Evolutionary conservation across 441 rosid species (phyloP), one percentile per base, ranked within the genome.

Genomic region (Biscutella laevigata): DNA sequence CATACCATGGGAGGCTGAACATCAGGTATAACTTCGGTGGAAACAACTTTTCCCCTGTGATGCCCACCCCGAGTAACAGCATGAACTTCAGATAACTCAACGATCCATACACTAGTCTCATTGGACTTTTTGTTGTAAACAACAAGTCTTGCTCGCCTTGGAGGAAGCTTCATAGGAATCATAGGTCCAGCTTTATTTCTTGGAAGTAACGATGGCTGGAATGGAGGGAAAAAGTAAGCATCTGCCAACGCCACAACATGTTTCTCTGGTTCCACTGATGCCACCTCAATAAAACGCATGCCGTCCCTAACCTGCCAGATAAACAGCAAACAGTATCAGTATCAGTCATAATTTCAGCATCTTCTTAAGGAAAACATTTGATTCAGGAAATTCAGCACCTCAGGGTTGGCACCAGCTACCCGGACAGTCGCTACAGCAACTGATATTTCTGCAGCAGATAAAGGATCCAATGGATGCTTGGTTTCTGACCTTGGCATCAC

Each of bases 1-100:
- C 76, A 47, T 66, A 85, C 95, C 92, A 86, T 81, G 4, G 95
- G 86, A 40, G 95, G 95, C 79, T 86, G 92, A 53, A 83, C 89
- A 71, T 83, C 87, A 14, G 86, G 82, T 59, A 86, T 61, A 32
- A 80, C 82, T 46, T 67, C 49, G 2, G 95, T 78, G 7, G 89
- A 81, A 42, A 83, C 70, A 28, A 83, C 95, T 80, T 70, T 83
- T 32, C 95, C 95, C 69, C 95, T 77, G 62, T 86, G 95, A 71
- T 81, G 92, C 44, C 95, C 95, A 57, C 95, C 95, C 15, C 89
- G 71, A 52, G 95, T 81, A 25, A 75, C 81, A 22, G 95, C 95
- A 71, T 86, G 95, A 48, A 86, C 95, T 75, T 82, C 79, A 36
- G 92, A 81, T 11, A 86, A 71, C 67, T 81, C 89, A 15, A 86